phyloP scores from a whole-genome alignment of 805 yeast genomes.

The Candida coquimbonensis region DNA sequence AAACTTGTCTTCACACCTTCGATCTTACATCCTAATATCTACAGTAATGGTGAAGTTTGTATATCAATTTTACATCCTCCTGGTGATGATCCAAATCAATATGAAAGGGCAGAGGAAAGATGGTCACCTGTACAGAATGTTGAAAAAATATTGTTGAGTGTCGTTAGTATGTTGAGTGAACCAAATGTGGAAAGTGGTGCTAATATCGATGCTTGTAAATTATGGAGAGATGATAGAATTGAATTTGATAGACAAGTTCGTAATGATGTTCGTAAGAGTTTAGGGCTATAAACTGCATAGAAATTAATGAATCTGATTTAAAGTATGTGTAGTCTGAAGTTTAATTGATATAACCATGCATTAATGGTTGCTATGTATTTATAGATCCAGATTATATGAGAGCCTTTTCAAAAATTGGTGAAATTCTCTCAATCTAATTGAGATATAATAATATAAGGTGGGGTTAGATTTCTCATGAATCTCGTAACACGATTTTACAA shows the following conservation, averaged over 20 bases:
- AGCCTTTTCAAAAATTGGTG: too few species aligned
- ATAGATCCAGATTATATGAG: too few species aligned
- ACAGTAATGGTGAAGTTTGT: constrained; percentile 92
- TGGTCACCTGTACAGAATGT: constrained; percentile 98
- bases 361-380: too few species aligned
- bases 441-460: too few species aligned
- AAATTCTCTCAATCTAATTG: too few species aligned
- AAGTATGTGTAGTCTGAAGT: neutral
- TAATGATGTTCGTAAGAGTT: constrained; percentile 57
- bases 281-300: constrained; percentile 45
- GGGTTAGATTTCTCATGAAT: neutral
- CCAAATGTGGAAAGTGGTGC: constrained; percentile 97
- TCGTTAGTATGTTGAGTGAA: constrained; percentile 93
- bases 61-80: constrained; percentile 93
- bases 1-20: constrained; percentile 70
- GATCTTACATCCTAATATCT: constrained; percentile 87
- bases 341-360: neutral
- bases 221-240: constrained; percentile 82
- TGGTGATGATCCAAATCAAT: constrained; percentile 94
- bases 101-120: constrained; percentile 91
- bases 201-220: constrained; percentile 67
- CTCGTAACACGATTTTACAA: constrained; percentile 7
- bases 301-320: neutral
- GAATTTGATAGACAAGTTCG: constrained; percentile 62
- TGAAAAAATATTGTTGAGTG: constrained; percentile 91